Evolutionary conservation across 192 early-diverging fungal genomes (phyloP), one percentile per base, ranked within the genome.

Genomic region (Coemansia pectinata): DNA sequence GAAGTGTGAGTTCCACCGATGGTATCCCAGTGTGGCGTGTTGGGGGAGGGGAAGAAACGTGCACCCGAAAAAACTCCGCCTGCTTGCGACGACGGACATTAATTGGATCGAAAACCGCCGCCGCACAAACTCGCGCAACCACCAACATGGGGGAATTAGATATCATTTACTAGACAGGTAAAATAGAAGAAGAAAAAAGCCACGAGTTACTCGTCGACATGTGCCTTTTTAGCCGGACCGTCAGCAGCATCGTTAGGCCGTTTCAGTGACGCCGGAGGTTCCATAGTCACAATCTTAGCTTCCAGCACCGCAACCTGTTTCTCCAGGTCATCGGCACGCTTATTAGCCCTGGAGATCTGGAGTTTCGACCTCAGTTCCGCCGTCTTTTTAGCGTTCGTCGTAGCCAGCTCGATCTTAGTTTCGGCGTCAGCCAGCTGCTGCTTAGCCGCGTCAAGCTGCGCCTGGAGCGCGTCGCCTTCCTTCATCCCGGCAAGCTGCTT

Each of bases 351-450:
- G 33, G 76, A 77, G 5, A 87, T 69, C 76, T 80, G 78, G 27
- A 87, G 73, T 65, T 70, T 71, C 7, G 79, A 73, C 21, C 83
- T 77, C 77, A 87, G 70, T 66, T 86, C 83, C 1, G 75, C 76
- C 48, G 73, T 66, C 21, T 74, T 68, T 36, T 80, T 80, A 11
- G 71, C 72, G 40, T 61, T 72, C 23, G 63, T 72, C 23, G 79
- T 65, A 4, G 77, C 79, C 7, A 63, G 29, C 42, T 84, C 77
- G 55, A 85, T 71, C 65, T 77, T 85, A 15, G 70, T 45, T 14
- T 78, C 74, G 23, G 83, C 21, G 15, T 85, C 84, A 11, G 78
- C 63, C 38, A 71, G 57, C 78, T 82, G 74, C 41, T 70, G 71
- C 50, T 81, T 70, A 48, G 65, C 52, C 58, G 78, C 69, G 31